A percentile compares a stretch with the other conserved stretches of the same genome.
phyloP scores from a whole-genome alignment of 306 rosid genomes.

The Acacia melanoxylon region DNA sequence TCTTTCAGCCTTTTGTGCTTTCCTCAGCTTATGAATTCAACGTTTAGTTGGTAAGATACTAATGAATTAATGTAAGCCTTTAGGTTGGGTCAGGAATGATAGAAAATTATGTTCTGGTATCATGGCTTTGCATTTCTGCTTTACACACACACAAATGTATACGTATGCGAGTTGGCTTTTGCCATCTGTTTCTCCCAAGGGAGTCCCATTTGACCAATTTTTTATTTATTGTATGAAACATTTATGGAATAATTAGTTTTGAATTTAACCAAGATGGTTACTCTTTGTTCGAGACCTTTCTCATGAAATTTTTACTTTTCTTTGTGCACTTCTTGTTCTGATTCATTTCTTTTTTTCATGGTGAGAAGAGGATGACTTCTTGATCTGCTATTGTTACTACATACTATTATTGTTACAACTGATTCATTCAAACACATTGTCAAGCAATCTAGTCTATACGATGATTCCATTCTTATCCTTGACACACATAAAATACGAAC shows the following conservation, averaged over 20 bases:
- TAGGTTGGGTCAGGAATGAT: constrained; percentile 31
- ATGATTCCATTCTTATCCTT: too few species aligned
- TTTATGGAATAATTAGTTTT: neutral
- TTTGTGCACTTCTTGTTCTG: neutral
- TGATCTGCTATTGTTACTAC: neutral
- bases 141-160: neutral
- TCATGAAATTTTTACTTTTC: neutral
- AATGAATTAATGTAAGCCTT: constrained; percentile 26
- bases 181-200: neutral
- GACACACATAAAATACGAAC: too few species aligned
- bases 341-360: neutral
- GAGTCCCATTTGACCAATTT: neutral
- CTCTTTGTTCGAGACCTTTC: neutral
- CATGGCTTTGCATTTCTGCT: neutral
- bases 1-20: constrained; percentile 14
- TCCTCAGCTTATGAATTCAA: constrained; percentile 33
- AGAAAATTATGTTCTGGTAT: neutral
- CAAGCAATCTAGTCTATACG: too few species aligned
- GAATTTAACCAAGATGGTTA: constrained; percentile 7
- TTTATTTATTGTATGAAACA: constrained; percentile 10
- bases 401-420: too few species aligned
- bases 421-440: too few species aligned
- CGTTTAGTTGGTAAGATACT: constrained; percentile 36
- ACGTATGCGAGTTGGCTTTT: neutral
- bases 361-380: neutral